Evolutionary conservation across 108 stramenopile genomes (phyloP).

Genomic region (Craspedostauros australis): DNA sequence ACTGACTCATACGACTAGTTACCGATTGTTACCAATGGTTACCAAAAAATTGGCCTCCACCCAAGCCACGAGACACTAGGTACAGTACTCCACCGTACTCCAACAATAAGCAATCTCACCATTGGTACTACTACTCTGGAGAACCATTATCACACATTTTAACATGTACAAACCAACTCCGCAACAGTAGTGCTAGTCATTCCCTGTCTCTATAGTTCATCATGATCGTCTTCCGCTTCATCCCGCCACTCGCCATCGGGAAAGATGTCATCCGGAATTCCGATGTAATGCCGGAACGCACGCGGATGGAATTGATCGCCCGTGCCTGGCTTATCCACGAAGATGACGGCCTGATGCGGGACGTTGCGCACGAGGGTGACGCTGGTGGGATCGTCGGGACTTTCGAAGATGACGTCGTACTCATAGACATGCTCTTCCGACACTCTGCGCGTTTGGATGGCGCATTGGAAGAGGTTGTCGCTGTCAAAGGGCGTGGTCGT

Average conservation of each 20-base stretch:
- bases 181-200: no score
- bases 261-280: conserved; percentile 54
- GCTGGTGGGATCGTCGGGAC: neutral
- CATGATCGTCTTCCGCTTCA: no score
- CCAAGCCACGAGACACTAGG: no score
- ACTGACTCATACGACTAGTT: no score
- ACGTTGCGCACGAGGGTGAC: conserved; percentile 40
- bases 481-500: conserved; percentile 13
- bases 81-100: no score
- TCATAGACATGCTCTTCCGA: conserved; percentile 14
- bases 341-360: conserved; percentile 60
- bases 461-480: conserved; percentile 41
- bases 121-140: no score
- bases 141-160: no score
- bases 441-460: conserved; percentile 19
- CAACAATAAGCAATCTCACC: no score
- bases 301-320: conserved; percentile 26
- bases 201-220: neutral
- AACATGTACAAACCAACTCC: no score
- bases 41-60: no score
- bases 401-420: conserved; percentile 9
- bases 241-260: conserved; percentile 46
- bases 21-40: no score
- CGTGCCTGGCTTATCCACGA: conserved; percentile 41
- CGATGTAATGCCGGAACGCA: conserved; percentile 60